These are phyloP conservation scores for Skeletonema potamos DNA, from an alignment of 108 stramenopile genomes.

Conservation along the genomic window DNA sequence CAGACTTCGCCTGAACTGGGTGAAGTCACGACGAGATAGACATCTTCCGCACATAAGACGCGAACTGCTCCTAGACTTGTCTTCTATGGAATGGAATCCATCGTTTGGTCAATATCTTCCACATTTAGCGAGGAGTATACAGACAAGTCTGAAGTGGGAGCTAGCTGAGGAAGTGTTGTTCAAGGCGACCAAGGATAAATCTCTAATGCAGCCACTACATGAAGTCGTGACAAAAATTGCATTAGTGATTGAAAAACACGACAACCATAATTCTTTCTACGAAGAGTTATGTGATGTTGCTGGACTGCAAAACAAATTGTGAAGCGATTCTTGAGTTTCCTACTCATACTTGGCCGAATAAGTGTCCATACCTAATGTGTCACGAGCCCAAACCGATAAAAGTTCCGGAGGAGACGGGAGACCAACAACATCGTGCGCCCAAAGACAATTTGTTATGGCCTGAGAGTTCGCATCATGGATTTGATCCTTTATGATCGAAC, in stretches of 20 bases:
- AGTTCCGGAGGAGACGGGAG: slow-evolving; percentile 51
- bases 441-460: slow-evolving; percentile 65
- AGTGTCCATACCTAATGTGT: slow-evolving; percentile 20
- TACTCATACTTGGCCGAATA: background rate
- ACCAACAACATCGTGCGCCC: slow-evolving; percentile 57
- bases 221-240: background rate
- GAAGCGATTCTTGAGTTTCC: background rate
- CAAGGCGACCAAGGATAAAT: background rate
- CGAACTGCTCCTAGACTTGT: background rate
- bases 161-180: background rate
- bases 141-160: background rate
- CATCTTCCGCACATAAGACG: background rate
- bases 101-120: background rate
- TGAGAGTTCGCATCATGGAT: slow-evolving; percentile 59
- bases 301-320: background rate
- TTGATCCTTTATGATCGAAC: slow-evolving; percentile 40
- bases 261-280: slow-evolving; percentile 4
- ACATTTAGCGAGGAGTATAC: background rate
- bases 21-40: background rate
- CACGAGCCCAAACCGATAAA: slow-evolving; percentile 59
- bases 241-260: slow-evolving; percentile 20
- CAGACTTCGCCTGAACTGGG: background rate
- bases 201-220: background rate
- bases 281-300: slow-evolving; percentile 7
- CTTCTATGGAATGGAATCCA: background rate